Evolutionary conservation across 352 stramenopile genomes (phyloP), one percentile per base, ranked within the genome.

Genomic region (Phytopythium aichiense): DNA sequence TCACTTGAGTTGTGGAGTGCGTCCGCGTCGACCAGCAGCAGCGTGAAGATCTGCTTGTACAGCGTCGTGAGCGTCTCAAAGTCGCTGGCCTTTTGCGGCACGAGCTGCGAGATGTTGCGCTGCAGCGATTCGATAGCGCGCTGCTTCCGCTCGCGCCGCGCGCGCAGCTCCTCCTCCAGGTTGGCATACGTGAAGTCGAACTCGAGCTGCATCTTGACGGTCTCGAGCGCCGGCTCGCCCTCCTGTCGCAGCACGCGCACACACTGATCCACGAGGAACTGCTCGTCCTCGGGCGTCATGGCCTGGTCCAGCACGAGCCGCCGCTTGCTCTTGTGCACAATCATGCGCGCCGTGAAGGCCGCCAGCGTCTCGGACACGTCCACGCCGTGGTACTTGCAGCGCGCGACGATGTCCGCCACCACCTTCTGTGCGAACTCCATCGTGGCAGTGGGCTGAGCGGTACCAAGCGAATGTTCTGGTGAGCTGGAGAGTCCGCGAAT

Each of bases 141-240:
- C 18, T 83, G 69, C 37, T 91, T 84, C 45, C 68, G 71, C 28
- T 87, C 75, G 1, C 77, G 72, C 23, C 80, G 77, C 38, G 72
- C 66, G 5, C 85, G 74, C 40, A 98, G 56, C 37, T 81, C 72
- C 45, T 95, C 83, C 50, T 93, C 84, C 1, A 89, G 65, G 37
- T 92, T 89, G 7, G 95, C 85, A 70, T 97, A 98, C 45, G 81
- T 89, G 30, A 84, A 89, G 67, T 98, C 94, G 62, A 98, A 98
- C 54, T 89, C 90, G 46, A 98, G 91, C 73, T 98, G 94, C 91
- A 98, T 98, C 67, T 97, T 97, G 62, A 98, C 85, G n/a, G 88
- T 94, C 72, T 96, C 86, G 56, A 98, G 74, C 20, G 84, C 71
- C 25, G 92, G 92, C 37, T 88, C 87, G 18, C 95, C 87, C 43